Percentiles rank a stretch among this genome's conserved stretches.
Conservation (phyloP, 2,329 filamentous ascomycete species). For the Onygena corvina region DNA sequence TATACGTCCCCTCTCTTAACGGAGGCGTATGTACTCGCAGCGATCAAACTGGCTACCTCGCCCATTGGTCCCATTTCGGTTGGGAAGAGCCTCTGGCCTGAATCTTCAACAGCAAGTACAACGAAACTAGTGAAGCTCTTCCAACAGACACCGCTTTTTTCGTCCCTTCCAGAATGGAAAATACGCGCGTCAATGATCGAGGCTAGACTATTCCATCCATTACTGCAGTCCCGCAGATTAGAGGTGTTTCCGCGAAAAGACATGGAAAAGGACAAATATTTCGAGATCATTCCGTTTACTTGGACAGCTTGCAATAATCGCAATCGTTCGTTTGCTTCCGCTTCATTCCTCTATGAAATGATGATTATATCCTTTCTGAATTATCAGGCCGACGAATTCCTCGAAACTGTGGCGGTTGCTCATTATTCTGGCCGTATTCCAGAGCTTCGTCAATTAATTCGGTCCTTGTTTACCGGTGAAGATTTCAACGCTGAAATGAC, state of each 20-base stretch:
- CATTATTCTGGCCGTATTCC: too few relatives aligned
- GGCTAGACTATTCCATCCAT: slow-evolving; percentile 9
- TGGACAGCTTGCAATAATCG: slow-evolving; percentile 19
- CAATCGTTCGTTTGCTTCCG: slow-evolving; percentile 7
- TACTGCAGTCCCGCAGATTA: slow-evolving; percentile 3
- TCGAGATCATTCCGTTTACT: slow-evolving; percentile 20
- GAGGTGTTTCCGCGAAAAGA: slow-evolving; percentile 15
- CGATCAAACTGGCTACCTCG: too few relatives aligned
- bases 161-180: neutral
- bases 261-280: slow-evolving; percentile 18
- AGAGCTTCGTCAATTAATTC: too few relatives aligned
- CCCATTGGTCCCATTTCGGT: too few relatives aligned
- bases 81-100: too few relatives aligned
- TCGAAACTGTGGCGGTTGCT: slow-evolving; percentile 19
- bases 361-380: slow-evolving; percentile 21
- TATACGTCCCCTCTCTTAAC: slow-evolving; percentile 17
- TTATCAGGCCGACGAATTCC: slow-evolving; percentile 22
- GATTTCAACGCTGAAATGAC: too few relatives aligned
- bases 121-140: too few relatives aligned
- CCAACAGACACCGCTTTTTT: too few relatives aligned
- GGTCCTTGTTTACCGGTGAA: too few relatives aligned
- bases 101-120: too few relatives aligned
- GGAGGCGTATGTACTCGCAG: slow-evolving; percentile 23
- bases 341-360: slow-evolving; percentile 19
- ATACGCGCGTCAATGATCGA: slow-evolving; percentile 10